A percentile compares a stretch with the other conserved stretches of the same genome.
phyloP scores from a whole-genome alignment of 176 grass and related monocot genomes.

The Triticum turgidum region DNA sequence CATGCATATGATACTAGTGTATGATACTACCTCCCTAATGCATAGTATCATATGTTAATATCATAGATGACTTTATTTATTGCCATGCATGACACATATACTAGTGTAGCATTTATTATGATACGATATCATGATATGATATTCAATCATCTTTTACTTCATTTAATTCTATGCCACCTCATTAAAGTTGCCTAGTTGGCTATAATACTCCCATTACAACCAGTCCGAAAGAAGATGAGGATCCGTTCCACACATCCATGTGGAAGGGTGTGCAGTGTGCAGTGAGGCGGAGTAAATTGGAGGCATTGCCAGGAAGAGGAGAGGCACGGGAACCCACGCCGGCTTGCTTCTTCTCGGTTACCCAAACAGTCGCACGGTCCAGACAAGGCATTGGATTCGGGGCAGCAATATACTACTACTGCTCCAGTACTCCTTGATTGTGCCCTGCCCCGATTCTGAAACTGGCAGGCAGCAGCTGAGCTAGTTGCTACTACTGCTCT shows the following conservation, averaged over 20 bases:
- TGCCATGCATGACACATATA: no score
- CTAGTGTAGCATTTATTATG: no score
- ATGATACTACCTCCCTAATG: no score
- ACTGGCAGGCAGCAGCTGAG: slow-evolving; percentile 21
- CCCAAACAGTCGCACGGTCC: slow-evolving; percentile 17
- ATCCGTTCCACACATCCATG: background rate
- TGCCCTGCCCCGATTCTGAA: slow-evolving; percentile 22
- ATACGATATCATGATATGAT: no score
- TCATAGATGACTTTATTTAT: no score
- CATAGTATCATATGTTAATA: no score
- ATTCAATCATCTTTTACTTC: no score
- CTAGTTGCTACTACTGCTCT: background rate
- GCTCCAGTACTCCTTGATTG: slow-evolving; percentile 14
- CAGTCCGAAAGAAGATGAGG: background rate
- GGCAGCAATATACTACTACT: slow-evolving; percentile 1
- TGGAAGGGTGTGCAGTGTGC: background rate
- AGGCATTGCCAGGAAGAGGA: background rate
- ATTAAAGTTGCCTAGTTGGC: no score
- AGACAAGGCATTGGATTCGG: slow-evolving; percentile 50
- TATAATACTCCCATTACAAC: no score
- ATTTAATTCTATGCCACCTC: no score
- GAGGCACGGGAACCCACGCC: slow-evolving; percentile 21
- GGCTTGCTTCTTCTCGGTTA: slow-evolving; percentile 32
- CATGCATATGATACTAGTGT: no score
- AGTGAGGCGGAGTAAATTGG: background rate